phyloP scores from a whole-genome alignment of 495 filamentous ascomycete genomes.

The Xylaria longipes region DNA sequence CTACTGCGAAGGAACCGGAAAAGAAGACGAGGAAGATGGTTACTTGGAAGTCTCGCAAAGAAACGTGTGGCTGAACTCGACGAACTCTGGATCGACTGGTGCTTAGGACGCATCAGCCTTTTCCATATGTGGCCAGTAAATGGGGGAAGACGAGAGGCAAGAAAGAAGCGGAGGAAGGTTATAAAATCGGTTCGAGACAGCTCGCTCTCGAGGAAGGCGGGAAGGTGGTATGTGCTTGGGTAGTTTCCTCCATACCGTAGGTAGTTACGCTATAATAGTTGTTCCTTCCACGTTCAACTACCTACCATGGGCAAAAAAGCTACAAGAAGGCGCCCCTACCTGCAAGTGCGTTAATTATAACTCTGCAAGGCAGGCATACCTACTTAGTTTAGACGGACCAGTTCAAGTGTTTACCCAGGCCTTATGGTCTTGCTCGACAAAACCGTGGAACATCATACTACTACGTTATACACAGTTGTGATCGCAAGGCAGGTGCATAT shows the following conservation, averaged over 20 bases:
- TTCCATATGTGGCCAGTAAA: background rate
- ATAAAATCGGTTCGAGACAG: background rate
- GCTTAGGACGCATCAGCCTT: background rate
- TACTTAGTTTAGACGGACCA: background rate
- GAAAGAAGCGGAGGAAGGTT: background rate
- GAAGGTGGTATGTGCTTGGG: background rate
- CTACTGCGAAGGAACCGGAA: background rate
- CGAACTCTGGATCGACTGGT: background rate
- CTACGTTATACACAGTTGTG: slow-evolving; percentile 1
- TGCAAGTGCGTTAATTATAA: background rate
- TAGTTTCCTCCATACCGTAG: background rate
- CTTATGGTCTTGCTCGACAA: background rate
- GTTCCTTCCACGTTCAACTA: background rate
- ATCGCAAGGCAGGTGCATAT: background rate
- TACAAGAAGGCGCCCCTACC: background rate
- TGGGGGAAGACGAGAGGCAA: background rate
- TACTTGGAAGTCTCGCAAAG: background rate
- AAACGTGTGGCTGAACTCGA: background rate
- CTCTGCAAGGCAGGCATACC: background rate
- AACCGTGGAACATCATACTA: background rate
- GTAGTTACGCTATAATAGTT: background rate
- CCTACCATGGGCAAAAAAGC: background rate
- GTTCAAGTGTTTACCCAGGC: background rate
- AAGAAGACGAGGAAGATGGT: background rate
- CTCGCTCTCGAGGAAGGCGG: background rate